Percentiles rank a stretch among this genome's conserved stretches.
Evolutionary conservation across 2,329 filamentous ascomycete species (phyloP).

Genomic region (Pezicula neosporulosa): DNA sequence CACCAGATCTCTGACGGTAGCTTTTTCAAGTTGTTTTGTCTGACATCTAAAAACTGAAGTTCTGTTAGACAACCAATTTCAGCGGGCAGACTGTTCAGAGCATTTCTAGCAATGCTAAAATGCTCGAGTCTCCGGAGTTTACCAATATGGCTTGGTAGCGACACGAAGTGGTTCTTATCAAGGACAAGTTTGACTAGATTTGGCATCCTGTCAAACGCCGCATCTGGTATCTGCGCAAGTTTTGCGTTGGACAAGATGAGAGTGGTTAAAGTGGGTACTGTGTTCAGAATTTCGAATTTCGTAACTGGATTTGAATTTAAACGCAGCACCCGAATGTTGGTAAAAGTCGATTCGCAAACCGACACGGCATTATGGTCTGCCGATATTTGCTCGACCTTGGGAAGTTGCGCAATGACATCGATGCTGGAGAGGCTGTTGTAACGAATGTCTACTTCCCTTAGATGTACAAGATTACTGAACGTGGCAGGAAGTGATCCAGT

Average conservation of each 20-base stretch:
- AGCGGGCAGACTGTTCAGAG: constrained; percentile 75
- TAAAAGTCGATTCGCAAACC: constrained; percentile 84
- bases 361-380: constrained; percentile 93
- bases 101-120: constrained; percentile 92
- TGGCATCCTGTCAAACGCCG: constrained; percentile 81
- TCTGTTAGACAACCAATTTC: constrained; percentile 88
- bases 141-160: constrained; percentile 80
- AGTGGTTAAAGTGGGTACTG: constrained; percentile 77
- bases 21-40: constrained; percentile 88
- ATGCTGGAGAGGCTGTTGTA: constrained; percentile 90
- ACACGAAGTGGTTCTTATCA: constrained; percentile 95
- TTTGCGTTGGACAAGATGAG: constrained; percentile 91
- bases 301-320: constrained; percentile 95
- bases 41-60: constrained; percentile 79
- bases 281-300: constrained; percentile 77
- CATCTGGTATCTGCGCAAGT: constrained; percentile 81
- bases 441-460: constrained; percentile 90
- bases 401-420: constrained; percentile 79
- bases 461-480: constrained; percentile 68
- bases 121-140: constrained; percentile 80
- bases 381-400: constrained; percentile 81
- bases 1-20: constrained; percentile 96
- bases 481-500: constrained; percentile 69
- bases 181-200: constrained; percentile 85
- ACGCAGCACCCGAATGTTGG: constrained; percentile 77